Base-by-base conservation (phyloP, 1,284 basidiomycete genomes). In the Mixia osmundae region DNA sequence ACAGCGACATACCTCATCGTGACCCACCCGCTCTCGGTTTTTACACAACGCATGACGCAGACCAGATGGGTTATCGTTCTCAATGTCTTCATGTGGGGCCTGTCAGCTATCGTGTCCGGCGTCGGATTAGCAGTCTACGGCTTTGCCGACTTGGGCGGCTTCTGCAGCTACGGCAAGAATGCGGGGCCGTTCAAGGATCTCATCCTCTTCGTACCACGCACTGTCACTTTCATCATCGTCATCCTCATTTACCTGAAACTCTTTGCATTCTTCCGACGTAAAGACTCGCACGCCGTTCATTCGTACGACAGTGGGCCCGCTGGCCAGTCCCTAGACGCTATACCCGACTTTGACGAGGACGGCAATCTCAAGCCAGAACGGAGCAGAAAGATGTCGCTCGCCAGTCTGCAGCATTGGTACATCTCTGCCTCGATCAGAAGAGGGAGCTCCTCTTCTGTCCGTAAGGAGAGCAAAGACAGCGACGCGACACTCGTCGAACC, bases 21-120 rank as follows among this genome's bases (percentile, higher is more conserved):
- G 3, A 35, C 35, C 6, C 38, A 43, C 12, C 41, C 41, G 3
- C 33, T 43, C 25, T 43, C 41, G n/a, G n/a, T n/a, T n/a, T n/a
- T n/a, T n/a, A n/a, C n/a, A n/a, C 5, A 35, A 14, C 14, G 3
- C 28, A n/a, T 35, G 35, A 4, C 26, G 38, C 18, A 14, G n/a
- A 12, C 18, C 40, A 20, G 33, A 43, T 19, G 22, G 29, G 20
- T 11, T 24, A 5, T 11, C 26, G 3, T 31, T 27, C 9, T n/a
- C 39, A 2, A 37, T 37, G 20, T 32, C 31, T 7, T 23, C 11
- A 25, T 40, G 12, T 43, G 38, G 38, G 18, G n/a, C n/a, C n/a
- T n/a, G n/a, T n/a, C n/a, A n/a, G n/a, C 26, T 9, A 19, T 29
- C 10, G 40, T 43, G 7, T 42, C 29, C 33, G 11, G 32, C 1